phyloP scores from a whole-genome alignment of 139 green algal species.

The Chlorella sorokiniana region DNA sequence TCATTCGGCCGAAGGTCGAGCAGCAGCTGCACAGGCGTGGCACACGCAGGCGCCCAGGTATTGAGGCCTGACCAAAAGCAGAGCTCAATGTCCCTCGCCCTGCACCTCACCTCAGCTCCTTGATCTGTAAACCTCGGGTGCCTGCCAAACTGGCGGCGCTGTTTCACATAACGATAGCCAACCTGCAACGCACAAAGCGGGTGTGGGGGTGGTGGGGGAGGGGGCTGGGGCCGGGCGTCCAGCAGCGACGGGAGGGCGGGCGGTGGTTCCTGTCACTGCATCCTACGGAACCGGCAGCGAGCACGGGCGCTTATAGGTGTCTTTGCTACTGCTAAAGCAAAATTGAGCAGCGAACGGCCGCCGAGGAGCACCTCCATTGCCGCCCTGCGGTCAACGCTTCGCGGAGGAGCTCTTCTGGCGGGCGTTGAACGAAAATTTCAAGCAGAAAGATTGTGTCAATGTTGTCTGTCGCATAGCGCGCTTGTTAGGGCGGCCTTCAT shows the following conservation, averaged over 20 bases:
- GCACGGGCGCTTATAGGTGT: not conserved
- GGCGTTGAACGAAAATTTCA: too few species aligned
- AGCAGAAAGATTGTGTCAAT: too few species aligned
- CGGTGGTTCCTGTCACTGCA: not conserved
- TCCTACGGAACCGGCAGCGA: not conserved
- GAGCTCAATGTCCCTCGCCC: too few species aligned
- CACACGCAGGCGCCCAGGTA: too few species aligned
- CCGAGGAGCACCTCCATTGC: not conserved
- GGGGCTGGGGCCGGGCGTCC: not conserved
- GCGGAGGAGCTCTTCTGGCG: not conserved
- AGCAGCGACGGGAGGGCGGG: not conserved
- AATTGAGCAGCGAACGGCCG: too few species aligned
- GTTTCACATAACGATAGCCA: constrained; percentile 79
- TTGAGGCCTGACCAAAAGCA: too few species aligned
- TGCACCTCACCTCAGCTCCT: constrained; percentile 62
- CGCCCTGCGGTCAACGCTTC: not conserved
- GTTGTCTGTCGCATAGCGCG: too few species aligned
- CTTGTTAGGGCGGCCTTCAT: too few species aligned
- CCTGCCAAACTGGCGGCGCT: constrained; percentile 87
- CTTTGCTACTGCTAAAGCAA: too few species aligned
- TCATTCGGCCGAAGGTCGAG: constrained; percentile 88
- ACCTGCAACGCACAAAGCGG: constrained; percentile 62
- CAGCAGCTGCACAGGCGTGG: constrained; percentile 81
- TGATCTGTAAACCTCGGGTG: constrained; percentile 80
- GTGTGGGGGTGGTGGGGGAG: not conserved